Evolutionary conservation across 768 basidiomycete species (phyloP).

Genomic region (Omphalotus guepiniiformis): DNA sequence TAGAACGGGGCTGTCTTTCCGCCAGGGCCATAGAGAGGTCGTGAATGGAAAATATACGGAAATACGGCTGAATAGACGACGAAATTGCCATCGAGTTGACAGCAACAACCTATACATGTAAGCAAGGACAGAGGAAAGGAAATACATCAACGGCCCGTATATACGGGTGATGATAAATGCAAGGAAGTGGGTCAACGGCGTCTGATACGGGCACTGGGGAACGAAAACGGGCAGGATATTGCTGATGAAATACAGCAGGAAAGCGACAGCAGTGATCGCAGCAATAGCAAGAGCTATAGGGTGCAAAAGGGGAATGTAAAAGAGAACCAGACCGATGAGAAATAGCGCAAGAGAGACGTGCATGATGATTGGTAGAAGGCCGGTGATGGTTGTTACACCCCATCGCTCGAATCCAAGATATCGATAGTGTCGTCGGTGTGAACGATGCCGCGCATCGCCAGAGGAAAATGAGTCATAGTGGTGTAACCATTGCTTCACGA

Average conservation of each 20-base stretch:
- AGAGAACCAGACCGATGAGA: conserved; percentile 13
- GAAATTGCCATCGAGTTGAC: no score
- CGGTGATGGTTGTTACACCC: conserved; percentile 9
- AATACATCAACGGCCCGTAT: no score
- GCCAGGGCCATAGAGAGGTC: no score
- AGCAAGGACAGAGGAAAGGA: no score
- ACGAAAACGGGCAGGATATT: conserved; percentile 10
- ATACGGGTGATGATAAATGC: no score
- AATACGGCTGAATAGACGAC: no score
- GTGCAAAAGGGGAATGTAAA: conserved; percentile 4
- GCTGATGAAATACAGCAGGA: conserved; percentile 5
- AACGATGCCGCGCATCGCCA: conserved; percentile 1
- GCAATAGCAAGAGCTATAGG: conserved; percentile 4
- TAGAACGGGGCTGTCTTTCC: no score
- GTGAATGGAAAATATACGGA: no score
- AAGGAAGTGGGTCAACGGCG: conserved; percentile 7
- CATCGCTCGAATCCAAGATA: conserved; percentile 7
- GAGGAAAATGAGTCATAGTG: conserved; percentile 1
- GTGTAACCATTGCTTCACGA: conserved; percentile 10
- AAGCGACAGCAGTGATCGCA: neutral
- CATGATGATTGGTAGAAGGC: conserved; percentile 13
- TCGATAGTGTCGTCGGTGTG: conserved; percentile 7
- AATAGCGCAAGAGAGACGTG: conserved; percentile 16
- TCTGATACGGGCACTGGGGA: conserved; percentile 13
- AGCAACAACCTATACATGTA: no score